Base-by-base conservation (phyloP, 352 stramenopile species). In the Phytophthora rubi region DNA sequence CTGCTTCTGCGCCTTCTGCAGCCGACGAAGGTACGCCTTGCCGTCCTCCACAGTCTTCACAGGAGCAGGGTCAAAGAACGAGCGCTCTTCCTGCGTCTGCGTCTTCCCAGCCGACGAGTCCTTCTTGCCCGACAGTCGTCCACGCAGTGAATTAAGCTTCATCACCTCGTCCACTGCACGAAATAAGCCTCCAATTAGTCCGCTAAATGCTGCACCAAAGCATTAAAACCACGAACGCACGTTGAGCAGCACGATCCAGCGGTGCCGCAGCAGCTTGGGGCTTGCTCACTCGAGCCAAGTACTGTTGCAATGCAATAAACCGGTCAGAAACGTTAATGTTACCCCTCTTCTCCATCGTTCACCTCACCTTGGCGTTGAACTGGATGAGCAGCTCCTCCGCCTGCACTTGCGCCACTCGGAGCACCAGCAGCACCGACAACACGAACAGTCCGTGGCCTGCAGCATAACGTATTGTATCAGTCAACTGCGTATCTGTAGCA, bases 21-120 rank as follows among this genome's bases (percentile, higher is more conserved):
- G 72, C 30, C 80, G 82, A 55, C 85, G 86, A 32, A 94, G 60
- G 21, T 90, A 94, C 30, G 80, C 83, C 48, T 90, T 90, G 30
- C 86, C 83, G 56, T 94, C 83, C 33, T 93, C 86, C 30, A 92
- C 80, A 0, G 85, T 92, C 57, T 79, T 85, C 55, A 92, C 81
- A 0, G 83, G 68, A 60, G 82, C 68, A 23, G 71, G 63, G 37
- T 94, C 86, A 23, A 94, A 94, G 75, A 94, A 94, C 57, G 85
- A 93, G n/a, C 83, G 82, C 53, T 82, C 62, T 15, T 60, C 47
- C 42, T 55, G 66, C 32, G 10, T 71, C 62, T 49, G 58, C 45
- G 30, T 59, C 61, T 56, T 75, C 54, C 7, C 21, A 56, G 32
- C 28, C 21, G 47, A 68, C 2, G 33, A 59, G 23, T 71, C 62